Base-by-base conservation (phyloP, 2,329 filamentous ascomycete genomes). In the Sodiomyces alkalinus region DNA sequence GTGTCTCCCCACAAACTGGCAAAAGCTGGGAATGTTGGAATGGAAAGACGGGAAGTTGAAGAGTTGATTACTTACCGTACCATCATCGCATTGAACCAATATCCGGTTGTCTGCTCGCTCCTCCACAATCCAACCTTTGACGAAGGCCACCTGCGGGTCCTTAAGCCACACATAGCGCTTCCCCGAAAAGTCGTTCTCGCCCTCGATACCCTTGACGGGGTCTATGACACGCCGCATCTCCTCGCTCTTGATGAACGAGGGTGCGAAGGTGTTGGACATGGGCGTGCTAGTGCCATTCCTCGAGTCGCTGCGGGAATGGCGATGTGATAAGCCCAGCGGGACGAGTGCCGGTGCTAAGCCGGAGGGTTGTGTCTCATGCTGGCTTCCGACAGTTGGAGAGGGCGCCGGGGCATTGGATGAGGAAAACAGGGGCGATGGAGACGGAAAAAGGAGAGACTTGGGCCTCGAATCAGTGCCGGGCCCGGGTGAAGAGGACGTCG, bases 101-200 rank as follows among this genome's bases (percentile, higher is more conserved):
- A 98, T 63, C 30, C 66, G 67, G 29, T 75, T 73, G 27, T 60
- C 68, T 3, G 61, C 69, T 28, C 79, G 56, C 39, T 96, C 86
- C 45, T 93, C 79, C 14, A 94, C 68, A 9, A 98, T 74, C 72
- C 85, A 87, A 4, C 87, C 92, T 41, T 85, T 82, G 30, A 96
- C 74, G 50, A 98, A 98, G 2, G 90, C 90, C 31, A 68, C 67
- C 44, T 86, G 70, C 2, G 81, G 65, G 55, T 98, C 86, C 52
- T 79, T 81, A 47, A 98, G 63, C 92, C 90, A 98, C 39, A 98
- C 86, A 61, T 96, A 98, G 60, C 90, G 74, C 59, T 92, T 96
- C 32, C 90, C 92, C 0, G 90, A 98, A 52, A 98, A 96, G 62
- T 98, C 90, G 51, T 94, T 96, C 48, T 94, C 87, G 37, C 90